These are phyloP conservation scores for Quercus wislizeni DNA, from an alignment of 306 rosid genomes.

Conservation along the genomic window DNA sequence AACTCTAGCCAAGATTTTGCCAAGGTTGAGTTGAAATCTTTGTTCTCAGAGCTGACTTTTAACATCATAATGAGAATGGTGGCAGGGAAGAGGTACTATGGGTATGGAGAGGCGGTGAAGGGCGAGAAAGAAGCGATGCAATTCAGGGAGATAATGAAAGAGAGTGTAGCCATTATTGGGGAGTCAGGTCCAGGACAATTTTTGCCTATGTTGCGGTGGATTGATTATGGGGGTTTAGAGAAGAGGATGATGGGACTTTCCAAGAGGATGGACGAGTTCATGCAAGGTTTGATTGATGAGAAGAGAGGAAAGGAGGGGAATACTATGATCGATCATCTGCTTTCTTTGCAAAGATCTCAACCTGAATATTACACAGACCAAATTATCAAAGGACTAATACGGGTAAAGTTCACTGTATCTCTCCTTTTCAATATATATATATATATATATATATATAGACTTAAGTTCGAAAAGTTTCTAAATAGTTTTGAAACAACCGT, in stretches of 20 bases:
- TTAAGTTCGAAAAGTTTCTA: too few species aligned
- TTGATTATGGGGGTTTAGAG: slow-evolving; percentile 19
- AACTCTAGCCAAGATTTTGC: slow-evolving; percentile 11
- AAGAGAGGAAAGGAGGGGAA: neutral
- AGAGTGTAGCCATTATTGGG: slow-evolving; percentile 8
- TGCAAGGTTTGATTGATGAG: slow-evolving; percentile 25
- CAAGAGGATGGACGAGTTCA: slow-evolving; percentile 25
- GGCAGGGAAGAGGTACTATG: slow-evolving; percentile 66
- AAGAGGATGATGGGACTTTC: slow-evolving; percentile 23
- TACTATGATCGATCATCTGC: too few species aligned
- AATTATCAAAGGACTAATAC: too few species aligned
- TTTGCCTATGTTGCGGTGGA: slow-evolving; percentile 35
- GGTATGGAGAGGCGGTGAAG: slow-evolving; percentile 24
- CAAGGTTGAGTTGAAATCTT: slow-evolving; percentile 32
- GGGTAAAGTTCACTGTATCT: neutral
- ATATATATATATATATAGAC: too few species aligned
- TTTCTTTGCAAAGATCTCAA: too few species aligned
- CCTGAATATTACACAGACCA: too few species aligned
- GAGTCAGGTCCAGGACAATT: slow-evolving; percentile 35
- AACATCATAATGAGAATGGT: slow-evolving; percentile 65
- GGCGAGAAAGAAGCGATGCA: slow-evolving; percentile 37
- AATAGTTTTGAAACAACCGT: too few species aligned
- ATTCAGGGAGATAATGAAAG: slow-evolving; percentile 36
- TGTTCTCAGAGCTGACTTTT: slow-evolving; percentile 46
- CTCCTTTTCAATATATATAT: too few species aligned